Base-by-base conservation (phyloP, 106 monocot species). In the Dendrobium huoshanense region DNA sequence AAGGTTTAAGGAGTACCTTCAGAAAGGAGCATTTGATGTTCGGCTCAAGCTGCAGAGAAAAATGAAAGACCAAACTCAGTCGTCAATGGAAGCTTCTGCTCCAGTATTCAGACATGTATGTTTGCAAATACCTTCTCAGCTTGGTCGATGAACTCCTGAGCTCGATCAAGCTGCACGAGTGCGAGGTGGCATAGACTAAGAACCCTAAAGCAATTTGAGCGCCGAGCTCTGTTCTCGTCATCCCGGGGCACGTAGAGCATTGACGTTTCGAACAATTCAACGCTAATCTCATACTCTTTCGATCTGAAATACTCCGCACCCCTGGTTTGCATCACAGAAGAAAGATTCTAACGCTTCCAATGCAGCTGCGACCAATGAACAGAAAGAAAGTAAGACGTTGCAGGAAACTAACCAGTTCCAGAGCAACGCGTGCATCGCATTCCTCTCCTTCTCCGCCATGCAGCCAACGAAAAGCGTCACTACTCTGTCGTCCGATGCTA, bases 141-240 rank as follows among this genome's bases (percentile, higher is more conserved):
- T 82, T 95, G 89, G 49, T 91, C 79, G 83, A 99, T 90, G 77
- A 90, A 99, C 64, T 99, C 98, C 49, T 88, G 85, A 56, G 98
- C 98, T 79, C 83, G 85, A 72, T 95, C 91, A 41, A 99, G 87
- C 70, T 91, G 91, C 9, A 74, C 55, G 27, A 93, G 92, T 0
- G 89, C 95, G 43, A 99, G 88, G 77, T 95, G 85, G 73, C 98
- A 99, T 33, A 99, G 91, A 64, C 85, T 67, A 51, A 95, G 94
- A 24, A 99, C 98, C 81, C 98, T 88, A 84, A 95, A 91, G 84
- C 92, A 99, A 56, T 93, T 90, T 18, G 98, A 87, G 6, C 98
- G 89, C 31, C 91, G 84, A 41, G 83, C 59, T 80, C 87, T 87
- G 79, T 86, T 87, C 40, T 88, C 92, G 79, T 94, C 98, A 37